Percentiles rank a stretch among this genome's conserved stretches.
Conservation (phyloP, 108 stramenopile species). For the Skeletonema potamos region DNA sequence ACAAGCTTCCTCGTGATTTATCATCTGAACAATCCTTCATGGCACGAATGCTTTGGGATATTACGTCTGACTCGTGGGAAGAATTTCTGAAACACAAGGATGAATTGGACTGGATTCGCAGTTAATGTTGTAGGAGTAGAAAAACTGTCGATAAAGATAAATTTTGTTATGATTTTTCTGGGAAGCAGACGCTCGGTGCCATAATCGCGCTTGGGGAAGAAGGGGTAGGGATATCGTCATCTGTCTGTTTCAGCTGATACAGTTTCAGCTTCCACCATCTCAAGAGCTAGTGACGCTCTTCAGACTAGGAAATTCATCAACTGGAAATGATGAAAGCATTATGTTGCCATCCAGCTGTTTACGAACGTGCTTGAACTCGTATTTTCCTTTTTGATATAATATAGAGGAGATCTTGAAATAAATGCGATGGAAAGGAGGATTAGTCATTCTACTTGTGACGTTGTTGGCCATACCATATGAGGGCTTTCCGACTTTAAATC, state of each 20-base stretch:
- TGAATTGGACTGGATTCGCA: slow-evolving; percentile 71
- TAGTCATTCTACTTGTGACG: too few species aligned
- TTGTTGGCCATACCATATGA: too few species aligned
- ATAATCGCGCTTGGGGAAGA: too few species aligned
- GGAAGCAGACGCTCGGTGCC: too few species aligned
- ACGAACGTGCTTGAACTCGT: slow-evolving; percentile 53
- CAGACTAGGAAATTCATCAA: slow-evolving; percentile 71
- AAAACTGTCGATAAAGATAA: background rate
- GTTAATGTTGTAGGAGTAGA: slow-evolving; percentile 6
- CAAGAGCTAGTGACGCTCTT: slow-evolving; percentile 53
- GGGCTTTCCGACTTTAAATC: too few species aligned
- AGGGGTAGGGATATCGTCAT: slow-evolving; percentile 63
- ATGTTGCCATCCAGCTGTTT: slow-evolving; percentile 77
- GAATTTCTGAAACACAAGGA: slow-evolving; percentile 73
- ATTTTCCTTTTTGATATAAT: slow-evolving; percentile 3
- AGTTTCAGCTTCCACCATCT: slow-evolving; percentile 81
- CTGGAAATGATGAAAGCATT: slow-evolving; percentile 79
- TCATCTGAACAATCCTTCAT: slow-evolving; percentile 67
- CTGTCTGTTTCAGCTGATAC: too few species aligned
- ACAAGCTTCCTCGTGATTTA: slow-evolving; percentile 80
- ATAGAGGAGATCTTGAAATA: too few species aligned
- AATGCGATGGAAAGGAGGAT: slow-evolving; percentile 23
- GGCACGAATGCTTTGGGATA: slow-evolving; percentile 85
- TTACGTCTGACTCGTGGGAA: slow-evolving; percentile 78
- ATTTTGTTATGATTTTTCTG: background rate